Base-by-base conservation (phyloP, 768 basidiomycete genomes). In the Panaeolus papilionaceus region DNA sequence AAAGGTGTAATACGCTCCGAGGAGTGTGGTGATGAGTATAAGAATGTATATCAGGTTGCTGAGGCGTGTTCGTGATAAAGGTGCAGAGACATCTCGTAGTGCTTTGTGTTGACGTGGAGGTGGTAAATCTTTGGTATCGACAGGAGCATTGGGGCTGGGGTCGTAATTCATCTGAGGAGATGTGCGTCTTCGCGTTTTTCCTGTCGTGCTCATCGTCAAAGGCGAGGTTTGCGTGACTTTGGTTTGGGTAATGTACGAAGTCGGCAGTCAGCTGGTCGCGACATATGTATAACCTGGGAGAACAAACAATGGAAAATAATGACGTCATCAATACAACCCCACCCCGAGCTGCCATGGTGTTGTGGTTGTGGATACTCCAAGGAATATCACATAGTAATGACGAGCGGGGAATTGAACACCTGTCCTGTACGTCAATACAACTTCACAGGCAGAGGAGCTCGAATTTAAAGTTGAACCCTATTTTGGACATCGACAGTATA, bases 1-100 rank as follows among this genome's bases (percentile, higher is more conserved):
- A 68, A 85, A 90, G 3, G 82, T 71, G 74, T 89, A 89, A 75
- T 85, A 88, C 5, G 77, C 81, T 20, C 80, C 73, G 23, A 88
- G 70, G 14, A 88, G 71, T 2, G 82, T 71, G 14, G 80, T 80
- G 58, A 84, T 68, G 9, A 82, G 45, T 33, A 82, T 74, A 63
- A 90, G 71, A 63, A 79, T 67, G 74, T 89, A 88, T 40, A 88
- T 83, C 75, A 91, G 81, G 23, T 75, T 81, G 70, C 71, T 68
- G 26, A 88, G 79, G n/a, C 83, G 78, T 3, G 82, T 80, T 42
- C 79, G 72, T 23, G 80, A 75, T 33, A 86, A 77, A 8, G 87
- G 87, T 5, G 83, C 82, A 0, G 81, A 78, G 70, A 87, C 85
- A 14, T 68, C 69, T 18, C 64, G 72, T 7, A 80, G 51, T 2